These are phyloP conservation scores for Cercis canadensis DNA, from an alignment of 306 rosid genomes.

Conservation along the genomic window DNA sequence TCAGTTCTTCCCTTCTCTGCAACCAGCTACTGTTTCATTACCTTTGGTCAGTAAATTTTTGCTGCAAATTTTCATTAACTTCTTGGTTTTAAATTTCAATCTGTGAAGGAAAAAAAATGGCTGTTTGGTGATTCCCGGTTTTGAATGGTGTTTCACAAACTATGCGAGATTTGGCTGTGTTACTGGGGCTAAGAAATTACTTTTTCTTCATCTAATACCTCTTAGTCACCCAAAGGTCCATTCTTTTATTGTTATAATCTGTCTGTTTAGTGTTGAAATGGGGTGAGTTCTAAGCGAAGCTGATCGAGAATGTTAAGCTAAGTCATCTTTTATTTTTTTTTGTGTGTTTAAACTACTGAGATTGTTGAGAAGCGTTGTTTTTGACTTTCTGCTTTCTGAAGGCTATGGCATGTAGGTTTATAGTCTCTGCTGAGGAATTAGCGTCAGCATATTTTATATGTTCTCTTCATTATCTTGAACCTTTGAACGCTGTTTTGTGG, in stretches of 20 bases:
- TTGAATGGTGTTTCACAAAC: conserved; percentile 24
- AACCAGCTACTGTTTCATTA: conserved; percentile 61
- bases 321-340: conserved; percentile 16
- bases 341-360: conserved; percentile 14
- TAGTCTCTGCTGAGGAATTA: background rate
- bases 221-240: background rate
- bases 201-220: conserved; percentile 5
- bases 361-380: conserved; percentile 34
- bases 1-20: conserved; percentile 5
- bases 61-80: conserved; percentile 16
- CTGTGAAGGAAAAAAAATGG: conserved; percentile 33
- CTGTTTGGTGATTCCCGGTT: conserved; percentile 17
- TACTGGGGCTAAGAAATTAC: conserved; percentile 22
- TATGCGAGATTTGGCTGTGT: conserved; percentile 17
- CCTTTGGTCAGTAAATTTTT: conserved; percentile 24
- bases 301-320: conserved; percentile 43
- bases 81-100: conserved; percentile 28
- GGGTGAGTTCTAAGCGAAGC: conserved; percentile 55
- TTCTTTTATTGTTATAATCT: conserved; percentile 27
- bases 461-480: conserved; percentile 21
- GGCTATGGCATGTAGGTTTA: conserved; percentile 33
- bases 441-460: conserved; percentile 22
- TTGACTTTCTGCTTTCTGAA: conserved; percentile 34
- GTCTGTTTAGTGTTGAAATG: conserved; percentile 37
- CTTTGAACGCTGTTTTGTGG: background rate